Conservation (phyloP, 2,329 filamentous ascomycete genomes). For the Claviceps africana region DNA sequence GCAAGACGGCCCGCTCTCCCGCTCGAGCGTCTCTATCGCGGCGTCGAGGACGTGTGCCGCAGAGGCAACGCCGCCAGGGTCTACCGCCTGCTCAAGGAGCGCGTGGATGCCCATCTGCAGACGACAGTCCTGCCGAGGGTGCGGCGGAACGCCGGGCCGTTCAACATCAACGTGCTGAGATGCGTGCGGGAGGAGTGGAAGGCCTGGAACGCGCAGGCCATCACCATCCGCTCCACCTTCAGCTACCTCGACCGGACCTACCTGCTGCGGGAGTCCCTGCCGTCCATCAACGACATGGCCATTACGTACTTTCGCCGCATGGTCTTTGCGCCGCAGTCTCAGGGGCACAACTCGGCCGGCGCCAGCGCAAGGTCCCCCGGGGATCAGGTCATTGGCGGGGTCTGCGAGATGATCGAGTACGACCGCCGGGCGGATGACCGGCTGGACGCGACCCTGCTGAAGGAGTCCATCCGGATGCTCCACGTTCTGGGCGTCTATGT, state of each 20-base stretch:
- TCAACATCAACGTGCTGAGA: constrained; percentile 50
- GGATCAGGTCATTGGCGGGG: constrained; percentile 29
- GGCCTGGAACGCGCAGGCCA: constrained; percentile 61
- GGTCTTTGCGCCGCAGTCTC: constrained; percentile 24
- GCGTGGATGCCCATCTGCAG: constrained; percentile 55
- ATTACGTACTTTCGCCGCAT: constrained; percentile 59
- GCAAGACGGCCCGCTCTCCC: constrained; percentile 50
- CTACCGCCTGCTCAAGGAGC: constrained; percentile 49
- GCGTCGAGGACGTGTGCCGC: constrained; percentile 82
- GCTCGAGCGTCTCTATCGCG: constrained; percentile 79
- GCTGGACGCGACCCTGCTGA: constrained; percentile 53
- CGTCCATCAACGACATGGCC: constrained; percentile 69
- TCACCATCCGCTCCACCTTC: constrained; percentile 70
- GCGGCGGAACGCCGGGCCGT: constrained; percentile 32
- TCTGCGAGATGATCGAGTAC: constrained; percentile 60
- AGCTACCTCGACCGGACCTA: constrained; percentile 90
- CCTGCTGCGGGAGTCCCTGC: constrained; percentile 55
- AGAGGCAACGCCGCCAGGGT: constrained; percentile 58
- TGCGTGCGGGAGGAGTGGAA: constrained; percentile 49
- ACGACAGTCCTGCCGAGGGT: constrained; percentile 42
- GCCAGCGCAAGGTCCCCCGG: constrained; percentile 11
- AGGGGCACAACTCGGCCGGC: background rate
- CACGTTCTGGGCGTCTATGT: constrained; percentile 74
- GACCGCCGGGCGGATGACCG: constrained; percentile 48
- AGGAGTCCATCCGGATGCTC: constrained; percentile 66